Evolutionary conservation across 768 basidiomycete genomes (phyloP).

Genomic region (Xerocomellus chrysenteron): DNA sequence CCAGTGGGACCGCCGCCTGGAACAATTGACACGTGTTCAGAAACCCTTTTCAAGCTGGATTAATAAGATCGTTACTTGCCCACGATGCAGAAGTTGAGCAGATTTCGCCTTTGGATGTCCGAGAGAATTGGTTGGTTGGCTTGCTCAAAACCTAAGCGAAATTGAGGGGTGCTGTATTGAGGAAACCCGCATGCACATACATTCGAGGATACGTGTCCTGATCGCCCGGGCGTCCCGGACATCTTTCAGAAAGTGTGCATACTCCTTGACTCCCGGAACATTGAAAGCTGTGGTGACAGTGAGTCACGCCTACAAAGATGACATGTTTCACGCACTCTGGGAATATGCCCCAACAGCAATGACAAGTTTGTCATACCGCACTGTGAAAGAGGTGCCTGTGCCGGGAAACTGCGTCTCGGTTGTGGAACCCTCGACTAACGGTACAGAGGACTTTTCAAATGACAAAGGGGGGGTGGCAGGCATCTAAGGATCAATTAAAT

Average conservation of each 20-base stretch:
- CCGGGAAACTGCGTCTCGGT: constrained; percentile 19
- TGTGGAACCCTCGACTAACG: constrained; percentile 14
- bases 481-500: constrained; percentile 41
- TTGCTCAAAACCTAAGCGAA: constrained; percentile 68
- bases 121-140: constrained; percentile 79
- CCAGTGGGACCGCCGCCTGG: constrained; percentile 76
- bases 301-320: constrained; percentile 3
- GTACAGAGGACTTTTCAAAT: constrained; percentile 25
- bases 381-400: constrained; percentile 44
- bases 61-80: constrained; percentile 45
- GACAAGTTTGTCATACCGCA: constrained; percentile 79
- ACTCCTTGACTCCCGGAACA: constrained; percentile 75
- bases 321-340: constrained; percentile 54
- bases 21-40: constrained; percentile 3
- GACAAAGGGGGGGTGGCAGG: constrained; percentile 54
- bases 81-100: constrained; percentile 86
- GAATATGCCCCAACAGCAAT: constrained; percentile 85
- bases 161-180: constrained; percentile 1
- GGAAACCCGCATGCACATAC: constrained; percentile 32
- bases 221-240: constrained; percentile 74
- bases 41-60: not conserved
- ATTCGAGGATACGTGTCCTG: constrained; percentile 71
- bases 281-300: constrained; percentile 51
- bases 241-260: constrained; percentile 81
- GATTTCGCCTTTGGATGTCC: constrained; percentile 67